Conservation (phyloP, 148 eudicot genomes). For the Pouteria glomerata region DNA sequence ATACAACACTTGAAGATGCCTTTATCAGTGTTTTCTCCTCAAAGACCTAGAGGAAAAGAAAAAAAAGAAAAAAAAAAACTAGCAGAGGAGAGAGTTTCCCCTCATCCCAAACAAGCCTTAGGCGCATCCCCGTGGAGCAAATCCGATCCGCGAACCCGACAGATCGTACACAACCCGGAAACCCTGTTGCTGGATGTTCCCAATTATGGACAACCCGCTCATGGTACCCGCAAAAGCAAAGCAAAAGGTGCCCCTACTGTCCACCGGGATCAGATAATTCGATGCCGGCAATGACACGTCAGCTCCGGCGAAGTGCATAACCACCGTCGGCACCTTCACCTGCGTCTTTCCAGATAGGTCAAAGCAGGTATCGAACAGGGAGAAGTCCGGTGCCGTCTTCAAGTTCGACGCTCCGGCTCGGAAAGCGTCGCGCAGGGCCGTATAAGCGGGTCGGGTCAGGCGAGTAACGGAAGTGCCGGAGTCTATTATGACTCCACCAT, state of each 20-base stretch:
- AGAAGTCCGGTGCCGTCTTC: conserved; percentile 59
- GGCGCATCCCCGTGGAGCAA: conserved; percentile 60
- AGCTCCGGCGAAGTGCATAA: conserved; percentile 73
- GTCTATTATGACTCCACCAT: conserved; percentile 83
- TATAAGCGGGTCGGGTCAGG: conserved; percentile 74
- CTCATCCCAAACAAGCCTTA: conserved; percentile 14
- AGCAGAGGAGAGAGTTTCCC: background rate
- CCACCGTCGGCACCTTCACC: conserved; percentile 90
- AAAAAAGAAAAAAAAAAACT: too few species aligned
- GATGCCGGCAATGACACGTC: conserved; percentile 79
- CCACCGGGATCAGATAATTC: conserved; percentile 88
- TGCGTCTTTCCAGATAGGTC: conserved; percentile 72
- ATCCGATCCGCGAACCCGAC: conserved; percentile 72
- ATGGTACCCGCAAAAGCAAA: conserved; percentile 86
- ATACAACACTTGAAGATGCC: too few species aligned
- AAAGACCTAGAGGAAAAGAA: background rate
- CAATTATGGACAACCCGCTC: conserved; percentile 83
- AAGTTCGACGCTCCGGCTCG: conserved; percentile 52
- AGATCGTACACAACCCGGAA: conserved; percentile 78
- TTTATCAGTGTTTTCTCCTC: too few species aligned
- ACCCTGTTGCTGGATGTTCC: conserved; percentile 95
- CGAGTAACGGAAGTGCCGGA: conserved; percentile 95
- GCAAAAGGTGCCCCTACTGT: conserved; percentile 69
- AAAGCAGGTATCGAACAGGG: conserved; percentile 85
- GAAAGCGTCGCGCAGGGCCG: conserved; percentile 66